Evolutionary conservation across 1,284 basidiomycete species (phyloP).

Genomic region (Ceratobasidium sp.): DNA sequence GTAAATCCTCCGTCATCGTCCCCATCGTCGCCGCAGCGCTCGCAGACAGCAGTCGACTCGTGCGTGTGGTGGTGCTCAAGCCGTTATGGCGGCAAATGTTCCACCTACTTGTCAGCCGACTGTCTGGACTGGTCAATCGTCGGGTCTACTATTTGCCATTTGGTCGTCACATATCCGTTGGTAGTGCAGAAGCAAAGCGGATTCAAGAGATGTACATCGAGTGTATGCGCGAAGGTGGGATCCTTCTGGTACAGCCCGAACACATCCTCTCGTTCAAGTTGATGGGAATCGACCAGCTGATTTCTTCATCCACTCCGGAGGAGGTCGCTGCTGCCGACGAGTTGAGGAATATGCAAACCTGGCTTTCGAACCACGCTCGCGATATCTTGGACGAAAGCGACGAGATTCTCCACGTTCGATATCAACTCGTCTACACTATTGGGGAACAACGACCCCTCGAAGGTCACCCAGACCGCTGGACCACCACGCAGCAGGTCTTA

Average conservation of each 20-base stretch:
- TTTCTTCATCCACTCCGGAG: constrained; percentile 36
- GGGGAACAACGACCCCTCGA: constrained; percentile 59
- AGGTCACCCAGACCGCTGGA: constrained; percentile 65
- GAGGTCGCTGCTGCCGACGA: constrained; percentile 30
- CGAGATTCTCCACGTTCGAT: constrained; percentile 65
- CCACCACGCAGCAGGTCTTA: constrained; percentile 61
- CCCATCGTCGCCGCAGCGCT: constrained; percentile 61
- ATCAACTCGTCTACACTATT: constrained; percentile 66
- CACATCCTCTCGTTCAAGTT: constrained; percentile 67
- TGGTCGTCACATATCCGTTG: constrained; percentile 59
- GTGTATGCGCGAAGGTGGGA: constrained; percentile 60
- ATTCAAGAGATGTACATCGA: constrained; percentile 57
- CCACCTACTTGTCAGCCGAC: constrained; percentile 61
- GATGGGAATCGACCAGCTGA: constrained; percentile 59
- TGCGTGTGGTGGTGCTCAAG: constrained; percentile 66
- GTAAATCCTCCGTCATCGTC: constrained; percentile 67
- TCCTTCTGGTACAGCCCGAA: constrained; percentile 67
- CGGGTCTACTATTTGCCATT: constrained; percentile 66
- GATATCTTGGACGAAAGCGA: constrained; percentile 70
- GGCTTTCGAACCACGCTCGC: constrained; percentile 58
- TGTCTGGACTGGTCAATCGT: constrained; percentile 63
- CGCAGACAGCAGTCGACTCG: constrained; percentile 61
- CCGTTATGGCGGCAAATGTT: constrained; percentile 64
- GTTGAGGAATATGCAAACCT: constrained; percentile 55
- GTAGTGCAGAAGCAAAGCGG: constrained; percentile 44